Evolutionary conservation across 306 rosid species (phyloP), one percentile per base, ranked within the genome.

Genomic region (Mucuna pruriens): DNA sequence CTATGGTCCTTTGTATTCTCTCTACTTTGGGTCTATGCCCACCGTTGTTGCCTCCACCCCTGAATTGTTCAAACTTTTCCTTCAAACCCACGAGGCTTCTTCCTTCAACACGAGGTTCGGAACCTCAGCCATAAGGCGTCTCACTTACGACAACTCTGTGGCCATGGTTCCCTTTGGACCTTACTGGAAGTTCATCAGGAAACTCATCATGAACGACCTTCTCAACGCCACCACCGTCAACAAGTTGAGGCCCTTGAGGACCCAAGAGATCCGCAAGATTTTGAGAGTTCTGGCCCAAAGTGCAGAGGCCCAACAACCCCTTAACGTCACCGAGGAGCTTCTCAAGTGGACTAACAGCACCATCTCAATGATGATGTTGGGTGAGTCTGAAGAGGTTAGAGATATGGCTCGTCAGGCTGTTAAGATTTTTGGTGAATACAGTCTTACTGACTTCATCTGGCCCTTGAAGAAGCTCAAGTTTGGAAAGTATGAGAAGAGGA

Each of bases 91-190:
- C 7, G 89, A 87, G 48, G 90, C 71, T 13, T 11, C 71, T 57
- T 78, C 82, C 9, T 85, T 89, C 80, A 61, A 48, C 68, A 60
- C 84, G 2, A 78, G 76, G 23, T 7, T n/a, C 9, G 76, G 66
- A 17, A 57, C 88, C 42, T 58, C 75, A 0, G 89, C 87, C 12
- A 64, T 85, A 0, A 2, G 25, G 4, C 83, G 45, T 2, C 79
- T 89, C 2, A 85, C 90, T 1, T 78, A 89, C 16, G 62, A 83
- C 7, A 74, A 80, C 23, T 81, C 89, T 0, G 71, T 87, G 0
- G 85, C 89, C 29, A 87, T 85, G 75, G 82, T 78, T 12, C 90
- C 92, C 48, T 75, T 75, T 3, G 89, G 81, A 19, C 86, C 85
- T 4, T 85, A 85, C 48, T 85, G 86, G 88, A 87, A 83, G 69